phyloP scores from a whole-genome alignment of 164 flowering plant species.

The Aristolochia californica region DNA sequence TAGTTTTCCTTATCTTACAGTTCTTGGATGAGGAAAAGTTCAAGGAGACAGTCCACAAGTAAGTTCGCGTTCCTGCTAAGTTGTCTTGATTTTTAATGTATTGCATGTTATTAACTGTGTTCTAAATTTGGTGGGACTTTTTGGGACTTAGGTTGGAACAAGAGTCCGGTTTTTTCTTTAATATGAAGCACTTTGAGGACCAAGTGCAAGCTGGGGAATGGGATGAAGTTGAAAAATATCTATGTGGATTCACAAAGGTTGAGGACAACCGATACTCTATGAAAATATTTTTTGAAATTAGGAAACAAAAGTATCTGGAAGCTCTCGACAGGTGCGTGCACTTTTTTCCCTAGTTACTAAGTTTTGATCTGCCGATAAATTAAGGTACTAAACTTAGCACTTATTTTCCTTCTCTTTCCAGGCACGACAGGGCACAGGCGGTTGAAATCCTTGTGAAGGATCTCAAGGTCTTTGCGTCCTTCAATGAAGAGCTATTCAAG shows the following conservation, averaged over 20 bases:
- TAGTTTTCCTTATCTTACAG: conserved; percentile 75
- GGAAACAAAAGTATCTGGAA: conserved; percentile 46
- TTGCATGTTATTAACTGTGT: conserved; percentile 4
- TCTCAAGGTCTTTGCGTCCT: conserved; percentile 72
- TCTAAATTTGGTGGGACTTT: conserved; percentile 19
- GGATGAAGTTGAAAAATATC: conserved; percentile 46
- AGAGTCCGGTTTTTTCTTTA: conserved; percentile 32
- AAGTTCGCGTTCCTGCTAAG: conserved; percentile 8
- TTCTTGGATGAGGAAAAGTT: conserved; percentile 82
- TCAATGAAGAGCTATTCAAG: conserved; percentile 74
- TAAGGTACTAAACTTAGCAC: neutral
- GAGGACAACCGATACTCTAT: conserved; percentile 20
- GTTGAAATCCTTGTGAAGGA: conserved; percentile 79
- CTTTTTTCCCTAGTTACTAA: neutral
- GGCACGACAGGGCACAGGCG: conserved; percentile 70
- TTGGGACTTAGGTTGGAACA: conserved; percentile 25
- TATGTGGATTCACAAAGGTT: conserved; percentile 38
- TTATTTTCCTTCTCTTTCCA: conserved; percentile 9
- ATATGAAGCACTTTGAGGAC: conserved; percentile 62
- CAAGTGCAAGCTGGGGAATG: conserved; percentile 63
- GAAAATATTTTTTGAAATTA: conserved; percentile 21
- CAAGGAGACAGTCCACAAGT: conserved; percentile 77
- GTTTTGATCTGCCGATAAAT: neutral
- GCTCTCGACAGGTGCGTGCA: conserved; percentile 36
- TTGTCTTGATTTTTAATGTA: neutral